phyloP scores from a whole-genome alignment of 768 basidiomycete genomes.

The Cubamyces sp. region DNA sequence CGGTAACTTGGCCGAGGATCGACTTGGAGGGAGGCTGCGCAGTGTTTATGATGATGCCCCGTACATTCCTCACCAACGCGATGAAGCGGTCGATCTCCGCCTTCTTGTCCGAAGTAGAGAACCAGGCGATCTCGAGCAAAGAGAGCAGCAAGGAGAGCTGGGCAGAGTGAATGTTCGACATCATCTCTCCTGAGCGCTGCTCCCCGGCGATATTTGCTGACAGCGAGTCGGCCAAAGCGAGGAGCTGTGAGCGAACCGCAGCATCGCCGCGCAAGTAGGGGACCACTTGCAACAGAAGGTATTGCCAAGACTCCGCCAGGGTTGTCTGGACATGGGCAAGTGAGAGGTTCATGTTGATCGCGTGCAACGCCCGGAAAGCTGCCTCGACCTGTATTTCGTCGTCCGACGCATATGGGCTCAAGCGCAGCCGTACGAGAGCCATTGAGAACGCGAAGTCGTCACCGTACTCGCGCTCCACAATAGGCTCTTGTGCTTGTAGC shows the following conservation, averaged over 20 bases:
- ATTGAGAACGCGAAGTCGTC: constrained; percentile 78
- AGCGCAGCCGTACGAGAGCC: constrained; percentile 58
- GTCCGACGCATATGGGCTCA: constrained; percentile 51
- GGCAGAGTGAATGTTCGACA: constrained; percentile 78
- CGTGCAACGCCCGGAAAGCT: constrained; percentile 61
- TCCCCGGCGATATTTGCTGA: constrained; percentile 72
- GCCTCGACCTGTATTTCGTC: constrained; percentile 50
- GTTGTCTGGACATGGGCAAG: constrained; percentile 78
- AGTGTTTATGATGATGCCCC: constrained; percentile 70
- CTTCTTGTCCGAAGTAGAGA: constrained; percentile 58
- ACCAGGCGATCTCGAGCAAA: constrained; percentile 82
- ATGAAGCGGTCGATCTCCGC: constrained; percentile 62
- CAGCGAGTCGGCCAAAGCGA: constrained; percentile 63
- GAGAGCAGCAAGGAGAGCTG: constrained; percentile 75
- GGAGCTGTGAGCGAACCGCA: constrained; percentile 55
- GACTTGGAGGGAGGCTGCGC: constrained; percentile 75
- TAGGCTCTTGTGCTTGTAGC: constrained; percentile 62
- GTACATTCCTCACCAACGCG: constrained; percentile 61
- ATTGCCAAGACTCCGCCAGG: constrained; percentile 79
- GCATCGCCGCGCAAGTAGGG: constrained; percentile 67
- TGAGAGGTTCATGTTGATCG: constrained; percentile 88
- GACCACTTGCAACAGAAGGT: constrained; percentile 63
- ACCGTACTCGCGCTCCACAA: constrained; percentile 76
- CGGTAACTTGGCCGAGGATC: constrained; percentile 62
- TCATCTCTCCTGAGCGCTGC: constrained; percentile 78